Evolutionary conservation across 164 flowering plant genomes (phyloP).

Genomic region (Vitis riparia): DNA sequence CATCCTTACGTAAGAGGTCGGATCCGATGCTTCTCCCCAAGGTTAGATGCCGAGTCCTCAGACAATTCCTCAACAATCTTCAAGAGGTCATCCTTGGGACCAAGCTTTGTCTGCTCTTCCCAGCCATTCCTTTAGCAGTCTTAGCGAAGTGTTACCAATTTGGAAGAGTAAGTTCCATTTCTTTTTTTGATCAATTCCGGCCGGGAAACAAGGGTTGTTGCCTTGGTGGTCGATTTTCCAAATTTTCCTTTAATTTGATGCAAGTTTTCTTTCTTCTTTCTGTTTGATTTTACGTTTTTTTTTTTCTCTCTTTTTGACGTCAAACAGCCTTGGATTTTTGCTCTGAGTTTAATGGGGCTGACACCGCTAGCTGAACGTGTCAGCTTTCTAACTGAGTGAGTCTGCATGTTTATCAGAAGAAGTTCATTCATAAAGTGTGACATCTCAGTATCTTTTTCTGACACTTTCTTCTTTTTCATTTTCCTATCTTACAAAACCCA

Average conservation of each 20-base stretch:
- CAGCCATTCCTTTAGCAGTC: slow-evolving; percentile 54
- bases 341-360: slow-evolving; percentile 47
- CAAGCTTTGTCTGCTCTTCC: slow-evolving; percentile 55
- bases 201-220: no score
- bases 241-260: no score
- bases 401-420: neutral
- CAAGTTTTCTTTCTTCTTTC: no score
- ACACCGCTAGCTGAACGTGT: slow-evolving; percentile 49
- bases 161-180: slow-evolving; percentile 40
- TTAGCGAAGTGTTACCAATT: slow-evolving; percentile 33
- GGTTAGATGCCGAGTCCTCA: slow-evolving; percentile 28
- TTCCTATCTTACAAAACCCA: slow-evolving; percentile 3
- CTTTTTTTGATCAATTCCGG: neutral
- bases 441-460: neutral
- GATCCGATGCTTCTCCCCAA: slow-evolving; percentile 29
- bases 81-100: slow-evolving; percentile 60
- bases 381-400: slow-evolving; percentile 54
- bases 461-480: neutral
- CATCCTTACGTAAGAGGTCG: slow-evolving; percentile 41
- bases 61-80: slow-evolving; percentile 36
- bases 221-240: no score
- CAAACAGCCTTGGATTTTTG: slow-evolving; percentile 40
- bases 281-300: neutral
- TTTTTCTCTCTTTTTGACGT: neutral
- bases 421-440: neutral